Conservation (phyloP, 176 grass and related monocot species). For the Zea mays region DNA sequence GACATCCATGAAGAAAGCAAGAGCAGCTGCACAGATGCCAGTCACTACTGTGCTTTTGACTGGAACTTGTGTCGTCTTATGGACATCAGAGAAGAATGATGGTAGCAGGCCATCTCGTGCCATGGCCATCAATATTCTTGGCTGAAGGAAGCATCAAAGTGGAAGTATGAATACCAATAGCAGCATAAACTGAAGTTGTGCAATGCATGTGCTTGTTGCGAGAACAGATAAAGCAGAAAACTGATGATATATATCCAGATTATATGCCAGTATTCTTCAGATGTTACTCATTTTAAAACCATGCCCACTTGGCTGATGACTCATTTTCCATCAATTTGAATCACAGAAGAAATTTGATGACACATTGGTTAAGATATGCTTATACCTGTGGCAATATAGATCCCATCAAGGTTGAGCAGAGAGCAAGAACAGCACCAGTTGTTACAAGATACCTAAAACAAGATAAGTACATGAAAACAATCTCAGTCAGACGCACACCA, state of each 20-base stretch:
- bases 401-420: constrained; percentile 76
- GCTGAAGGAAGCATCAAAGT: constrained; percentile 43
- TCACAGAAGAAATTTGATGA: background rate
- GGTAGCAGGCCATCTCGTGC: constrained; percentile 74
- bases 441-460: constrained; percentile 71
- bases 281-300: background rate
- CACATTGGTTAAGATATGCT: background rate
- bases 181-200: constrained; percentile 1
- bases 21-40: constrained; percentile 65
- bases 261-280: background rate
- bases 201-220: background rate
- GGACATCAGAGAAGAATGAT: constrained; percentile 75
- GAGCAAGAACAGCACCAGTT: constrained; percentile 75
- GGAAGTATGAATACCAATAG: constrained; percentile 11
- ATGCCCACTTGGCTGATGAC: background rate
- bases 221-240: constrained; percentile 7
- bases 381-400: constrained; percentile 81
- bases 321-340: background rate
- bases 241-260: background rate
- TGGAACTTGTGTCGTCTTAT: constrained; percentile 71
- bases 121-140: constrained; percentile 94
- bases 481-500: constrained; percentile 20
- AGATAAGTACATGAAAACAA: constrained; percentile 1
- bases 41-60: constrained; percentile 85
- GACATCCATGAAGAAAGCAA: constrained; percentile 88